Evolutionary conservation across 805 yeast species (phyloP).

Genomic region (Nakazawaea laoshanensis): DNA sequence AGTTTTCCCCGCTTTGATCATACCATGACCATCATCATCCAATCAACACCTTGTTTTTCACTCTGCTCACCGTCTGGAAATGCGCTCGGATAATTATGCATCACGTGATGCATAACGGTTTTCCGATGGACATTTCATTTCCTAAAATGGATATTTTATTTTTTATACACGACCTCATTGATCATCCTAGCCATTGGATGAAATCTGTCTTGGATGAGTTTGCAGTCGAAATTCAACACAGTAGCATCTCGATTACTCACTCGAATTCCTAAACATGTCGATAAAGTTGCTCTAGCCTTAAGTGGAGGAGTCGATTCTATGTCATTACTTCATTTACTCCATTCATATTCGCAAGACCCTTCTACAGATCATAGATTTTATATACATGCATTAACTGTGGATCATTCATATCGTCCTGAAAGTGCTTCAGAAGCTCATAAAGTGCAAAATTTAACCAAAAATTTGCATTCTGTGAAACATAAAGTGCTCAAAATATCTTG

Average conservation of each 20-base stretch:
- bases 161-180: neutral
- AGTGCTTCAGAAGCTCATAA: slow-evolving; percentile 33
- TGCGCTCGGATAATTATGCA: too few relatives aligned
- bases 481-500: slow-evolving; percentile 14
- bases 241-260: neutral
- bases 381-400: slow-evolving; percentile 48
- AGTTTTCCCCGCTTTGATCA: too few relatives aligned
- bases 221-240: neutral
- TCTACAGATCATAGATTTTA: neutral
- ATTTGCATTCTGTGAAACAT: slow-evolving; percentile 20
- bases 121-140: neutral
- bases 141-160: neutral
- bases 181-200: neutral
- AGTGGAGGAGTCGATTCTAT: slow-evolving; percentile 84
- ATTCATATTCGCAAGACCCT: neutral
- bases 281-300: slow-evolving; percentile 43
- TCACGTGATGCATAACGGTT: too few relatives aligned
- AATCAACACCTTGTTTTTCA: too few relatives aligned
- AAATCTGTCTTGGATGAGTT: neutral
- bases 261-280: neutral
- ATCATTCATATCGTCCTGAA: slow-evolving; percentile 47
- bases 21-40: too few relatives aligned
- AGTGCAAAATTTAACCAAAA: neutral
- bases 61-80: too few relatives aligned
- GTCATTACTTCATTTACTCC: slow-evolving; percentile 48